These are phyloP conservation scores for Euclidium syriacum DNA, from an alignment of 345 rosid genomes.

Conservation along the genomic window DNA sequence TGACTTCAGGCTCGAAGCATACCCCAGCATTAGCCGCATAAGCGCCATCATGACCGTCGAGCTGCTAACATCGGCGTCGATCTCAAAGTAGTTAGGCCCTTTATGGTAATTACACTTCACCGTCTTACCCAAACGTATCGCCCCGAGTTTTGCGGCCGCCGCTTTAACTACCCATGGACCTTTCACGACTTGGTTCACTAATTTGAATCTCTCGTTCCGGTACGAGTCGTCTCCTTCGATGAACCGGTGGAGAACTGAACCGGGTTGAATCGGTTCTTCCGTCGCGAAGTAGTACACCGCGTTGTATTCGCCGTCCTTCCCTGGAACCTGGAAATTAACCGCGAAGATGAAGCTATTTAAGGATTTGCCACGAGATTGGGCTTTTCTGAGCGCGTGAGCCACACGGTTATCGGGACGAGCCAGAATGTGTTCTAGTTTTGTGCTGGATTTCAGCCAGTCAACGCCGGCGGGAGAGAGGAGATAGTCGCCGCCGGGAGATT, in stretches of 20 bases:
- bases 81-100: too few relatives aligned
- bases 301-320: constrained; percentile 60
- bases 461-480: constrained; percentile 59
- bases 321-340: constrained; percentile 67
- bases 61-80: constrained; percentile 62
- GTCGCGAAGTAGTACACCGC: constrained; percentile 69
- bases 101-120: constrained; percentile 56
- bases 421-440: constrained; percentile 59
- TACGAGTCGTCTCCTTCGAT: constrained; percentile 53
- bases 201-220: constrained; percentile 67
- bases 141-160: constrained; percentile 58
- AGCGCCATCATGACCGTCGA: constrained; percentile 55
- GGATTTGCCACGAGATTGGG: constrained; percentile 51
- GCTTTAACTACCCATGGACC: constrained; percentile 74
- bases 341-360: constrained; percentile 55
- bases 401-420: constrained; percentile 62
- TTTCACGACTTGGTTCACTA: constrained; percentile 64
- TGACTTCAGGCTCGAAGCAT: constrained; percentile 51
- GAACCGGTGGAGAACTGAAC: constrained; percentile 52
- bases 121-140: constrained; percentile 65
- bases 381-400: constrained; percentile 36
- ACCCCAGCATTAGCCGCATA: constrained; percentile 57
- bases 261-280: constrained; percentile 49
- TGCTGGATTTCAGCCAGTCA: constrained; percentile 60
- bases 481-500: constrained; percentile 53